A percentile compares a stretch with the other conserved stretches of the same genome.
phyloP scores from a whole-genome alignment of 176 grass and related monocot genomes.

The Oryza punctata region DNA sequence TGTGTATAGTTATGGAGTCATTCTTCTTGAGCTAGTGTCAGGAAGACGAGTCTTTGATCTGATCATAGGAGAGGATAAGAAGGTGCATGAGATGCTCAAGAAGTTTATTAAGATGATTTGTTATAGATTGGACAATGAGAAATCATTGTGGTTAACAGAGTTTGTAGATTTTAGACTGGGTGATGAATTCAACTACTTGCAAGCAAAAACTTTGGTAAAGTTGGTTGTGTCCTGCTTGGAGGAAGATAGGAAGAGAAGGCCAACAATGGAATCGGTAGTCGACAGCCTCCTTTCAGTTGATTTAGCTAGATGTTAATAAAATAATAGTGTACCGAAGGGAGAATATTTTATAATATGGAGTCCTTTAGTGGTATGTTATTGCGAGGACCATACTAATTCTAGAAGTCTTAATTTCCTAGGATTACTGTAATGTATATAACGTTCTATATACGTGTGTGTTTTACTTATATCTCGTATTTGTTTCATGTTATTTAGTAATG shows the following conservation, averaged over 20 bases:
- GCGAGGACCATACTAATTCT: too few species aligned
- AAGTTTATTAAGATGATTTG: constrained; percentile 40
- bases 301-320: constrained; percentile 11
- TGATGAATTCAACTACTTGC: constrained; percentile 28
- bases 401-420: too few species aligned
- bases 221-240: constrained; percentile 46
- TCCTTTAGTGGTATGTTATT: too few species aligned
- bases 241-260: constrained; percentile 50
- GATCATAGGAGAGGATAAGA: constrained; percentile 23
- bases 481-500: constrained; percentile 2
- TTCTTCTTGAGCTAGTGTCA: not conserved
- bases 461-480: not conserved
- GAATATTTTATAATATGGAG: too few species aligned
- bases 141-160: constrained; percentile 40
- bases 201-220: constrained; percentile 37
- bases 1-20: too few species aligned
- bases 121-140: constrained; percentile 11
- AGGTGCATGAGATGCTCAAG: constrained; percentile 36
- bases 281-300: constrained; percentile 41
- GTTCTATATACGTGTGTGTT: not conserved
- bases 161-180: constrained; percentile 43
- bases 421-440: not conserved
- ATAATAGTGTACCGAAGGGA: not conserved
- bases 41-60: constrained; percentile 35
- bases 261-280: constrained; percentile 51